Base-by-base conservation (phyloP, 73 alveolate species). In the Paramecium sexaurelia region DNA sequence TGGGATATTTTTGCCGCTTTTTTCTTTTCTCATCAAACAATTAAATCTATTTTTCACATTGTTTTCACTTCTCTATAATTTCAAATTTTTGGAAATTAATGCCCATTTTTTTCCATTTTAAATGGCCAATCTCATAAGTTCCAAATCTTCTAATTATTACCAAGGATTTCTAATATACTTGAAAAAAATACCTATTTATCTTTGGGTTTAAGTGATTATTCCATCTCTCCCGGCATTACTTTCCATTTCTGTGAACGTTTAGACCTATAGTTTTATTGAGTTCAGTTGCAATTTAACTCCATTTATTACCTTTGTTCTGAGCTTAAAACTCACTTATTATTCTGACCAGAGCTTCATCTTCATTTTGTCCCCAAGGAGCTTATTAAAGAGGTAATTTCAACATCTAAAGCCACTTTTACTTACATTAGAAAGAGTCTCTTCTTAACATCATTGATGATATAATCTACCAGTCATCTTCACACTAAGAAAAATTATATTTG, bases 211-310 rank as follows among this genome's bases (percentile, higher is more conserved):
- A 90, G 84, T 96, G 97, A 78, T 97, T 97, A 85, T 94, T 95
- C 98, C 98, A 97, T 67, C 99, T 87, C 86, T 97, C 99, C 82
- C 99, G 55, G 78, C 99, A 97, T 83, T 97, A 95, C 89, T 97
- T 97, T 10, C 99, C 99, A 71, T 96, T 97, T 88, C 94, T 88
- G 35, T 68, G 87, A 10, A 82, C 87, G 20, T 69, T 88, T 0
- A 84, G 22, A 33, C 27, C 94, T 11, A 69, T 41, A 10, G 35
- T 37, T 26, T 27, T 88, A 57, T 88, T 68, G 9, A 88, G 83
- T 36, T 37, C 75, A 17, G 85, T 88, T 1, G 94, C 94, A 10
- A 88, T 88, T 69, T 68, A 22, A 69, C 87, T 88, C 94, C 94
- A 88, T 41, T 88, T 88, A 40, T 88, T 88, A 32, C 94, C 90